Base-by-base conservation (phyloP, 1,284 basidiomycete genomes). In the Sanguinoderma infundibulare region DNA sequence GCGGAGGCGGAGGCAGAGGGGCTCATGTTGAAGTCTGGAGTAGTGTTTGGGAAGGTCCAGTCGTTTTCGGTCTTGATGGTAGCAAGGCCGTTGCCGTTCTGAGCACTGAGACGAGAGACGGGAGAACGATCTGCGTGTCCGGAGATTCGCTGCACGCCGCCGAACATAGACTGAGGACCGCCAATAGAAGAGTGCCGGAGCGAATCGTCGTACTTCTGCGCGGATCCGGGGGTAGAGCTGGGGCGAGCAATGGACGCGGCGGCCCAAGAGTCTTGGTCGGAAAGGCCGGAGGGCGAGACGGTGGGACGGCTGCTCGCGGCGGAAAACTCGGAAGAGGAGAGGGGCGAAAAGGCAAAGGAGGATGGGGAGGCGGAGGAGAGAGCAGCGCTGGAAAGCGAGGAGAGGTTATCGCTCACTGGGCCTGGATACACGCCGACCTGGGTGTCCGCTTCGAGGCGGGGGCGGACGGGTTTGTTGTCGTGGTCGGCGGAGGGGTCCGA, bases 71-170 rank as follows among this genome's bases (percentile, higher is more conserved):
- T 63, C 67, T 75, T 75, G 64, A 74, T 66, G n/a, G 55, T 22
- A n/a, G 64, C 38, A 59, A 70, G 59, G 17, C 66, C 60, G 53
- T 69, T 70, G 17, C 56, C 50, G 34, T 67, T 59, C 49, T 67
- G 51, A 15, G 67, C 61, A 36, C 67, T 68, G 64, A 70, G 63
- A 56, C 69, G 55, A 56, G 70, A 64, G 53, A 68, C 66, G 55
- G 74, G 63, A 53, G 84, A 83, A 73, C 83, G 85, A 78, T 88
- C 86, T 66, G 66, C 80, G 72, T 89, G 87, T 66, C 83, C 86
- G 69, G 87, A 83, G 70, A 90, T 89, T 73, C 89, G 89, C 72
- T 84, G 82, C 72, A 86, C 81, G 72, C 81, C 84, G 72, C 81
- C 79, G 74, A 82, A 89, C 79, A 90, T 83, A 57, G 82, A 83